These are phyloP conservation scores for Chrysoporthe austroafricana DNA, from an alignment of 2,329 filamentous ascomycete genomes.

Conservation along the genomic window DNA sequence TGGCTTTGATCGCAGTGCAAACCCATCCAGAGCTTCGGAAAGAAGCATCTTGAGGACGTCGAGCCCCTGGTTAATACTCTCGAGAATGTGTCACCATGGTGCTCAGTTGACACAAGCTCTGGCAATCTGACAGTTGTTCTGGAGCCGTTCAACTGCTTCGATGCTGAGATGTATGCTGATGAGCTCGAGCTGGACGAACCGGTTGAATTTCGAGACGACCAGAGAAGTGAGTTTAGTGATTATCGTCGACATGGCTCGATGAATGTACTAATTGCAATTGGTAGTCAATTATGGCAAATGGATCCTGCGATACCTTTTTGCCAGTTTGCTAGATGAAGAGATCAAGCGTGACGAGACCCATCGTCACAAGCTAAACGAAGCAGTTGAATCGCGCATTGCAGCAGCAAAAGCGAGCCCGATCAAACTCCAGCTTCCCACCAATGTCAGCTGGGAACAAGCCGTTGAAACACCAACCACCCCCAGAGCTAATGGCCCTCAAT, in stretches of 20 bases:
- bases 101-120: conserved; percentile 89
- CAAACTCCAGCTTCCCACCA: conserved; percentile 55
- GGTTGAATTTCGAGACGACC: conserved; percentile 87
- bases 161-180: conserved; percentile 96
- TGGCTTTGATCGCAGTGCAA: conserved; percentile 63
- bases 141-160: conserved; percentile 95
- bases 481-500: conserved; percentile 65
- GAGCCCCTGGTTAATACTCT: conserved; percentile 83
- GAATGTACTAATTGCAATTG: conserved; percentile 27
- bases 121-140: conserved; percentile 88
- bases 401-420: conserved; percentile 63
- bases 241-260: background rate
- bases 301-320: conserved; percentile 91
- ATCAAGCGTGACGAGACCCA: conserved; percentile 78
- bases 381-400: conserved; percentile 60
- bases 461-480: conserved; percentile 56
- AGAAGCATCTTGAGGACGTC: conserved; percentile 91
- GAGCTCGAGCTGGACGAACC: conserved; percentile 75
- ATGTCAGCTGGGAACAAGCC: conserved; percentile 41
- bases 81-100: conserved; percentile 94
- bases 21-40: conserved; percentile 89
- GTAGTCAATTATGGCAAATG: conserved; percentile 94
- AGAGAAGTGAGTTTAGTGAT: conserved; percentile 70
- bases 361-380: conserved; percentile 69
- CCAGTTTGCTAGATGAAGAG: conserved; percentile 86